phyloP scores from a whole-genome alignment of 2,329 filamentous ascomycete species.

The Elsinoe perseae region DNA sequence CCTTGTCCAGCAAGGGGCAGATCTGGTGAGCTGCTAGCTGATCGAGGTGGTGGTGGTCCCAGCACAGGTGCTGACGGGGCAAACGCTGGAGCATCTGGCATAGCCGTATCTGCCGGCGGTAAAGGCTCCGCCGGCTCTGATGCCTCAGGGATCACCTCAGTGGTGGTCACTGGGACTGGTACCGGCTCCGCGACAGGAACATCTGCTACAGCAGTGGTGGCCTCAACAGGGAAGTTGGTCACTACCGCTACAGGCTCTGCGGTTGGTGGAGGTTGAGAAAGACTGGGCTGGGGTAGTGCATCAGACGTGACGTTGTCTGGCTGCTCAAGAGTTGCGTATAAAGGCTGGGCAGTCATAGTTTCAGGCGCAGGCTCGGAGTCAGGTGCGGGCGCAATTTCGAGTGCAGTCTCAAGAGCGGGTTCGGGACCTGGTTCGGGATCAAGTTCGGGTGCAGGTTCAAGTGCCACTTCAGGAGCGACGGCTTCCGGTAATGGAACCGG shows the following conservation, averaged over 20 bases:
- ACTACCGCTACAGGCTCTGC: background rate
- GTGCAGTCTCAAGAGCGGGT: too few species aligned
- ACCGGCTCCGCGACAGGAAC: background rate
- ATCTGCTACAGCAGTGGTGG: background rate
- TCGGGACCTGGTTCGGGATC: too few species aligned
- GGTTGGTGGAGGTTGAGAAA: background rate
- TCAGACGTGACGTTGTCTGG: background rate
- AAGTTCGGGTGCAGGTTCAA: background rate
- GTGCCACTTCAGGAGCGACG: background rate
- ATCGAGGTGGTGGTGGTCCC: slow-evolving; percentile 18
- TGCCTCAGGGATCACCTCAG: background rate
- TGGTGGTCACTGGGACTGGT: background rate
- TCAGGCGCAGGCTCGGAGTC: too few species aligned
- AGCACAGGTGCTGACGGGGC: slow-evolving; percentile 7
- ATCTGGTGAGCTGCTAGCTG: slow-evolving; percentile 37
- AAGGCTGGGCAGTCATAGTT: background rate
- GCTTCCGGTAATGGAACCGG: slow-evolving; percentile 1
- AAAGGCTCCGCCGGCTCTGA: background rate
- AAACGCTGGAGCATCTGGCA: slow-evolving; percentile 13
- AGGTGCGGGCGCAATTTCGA: too few species aligned
- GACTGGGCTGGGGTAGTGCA: too few species aligned
- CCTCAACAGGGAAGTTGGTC: background rate
- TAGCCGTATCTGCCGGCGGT: slow-evolving; percentile 15
- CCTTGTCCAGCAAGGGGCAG: slow-evolving; percentile 29
- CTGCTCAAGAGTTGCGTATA: background rate